Conservation (phyloP, 148 eudicot species). For the Chenopodium formosanum region DNA sequence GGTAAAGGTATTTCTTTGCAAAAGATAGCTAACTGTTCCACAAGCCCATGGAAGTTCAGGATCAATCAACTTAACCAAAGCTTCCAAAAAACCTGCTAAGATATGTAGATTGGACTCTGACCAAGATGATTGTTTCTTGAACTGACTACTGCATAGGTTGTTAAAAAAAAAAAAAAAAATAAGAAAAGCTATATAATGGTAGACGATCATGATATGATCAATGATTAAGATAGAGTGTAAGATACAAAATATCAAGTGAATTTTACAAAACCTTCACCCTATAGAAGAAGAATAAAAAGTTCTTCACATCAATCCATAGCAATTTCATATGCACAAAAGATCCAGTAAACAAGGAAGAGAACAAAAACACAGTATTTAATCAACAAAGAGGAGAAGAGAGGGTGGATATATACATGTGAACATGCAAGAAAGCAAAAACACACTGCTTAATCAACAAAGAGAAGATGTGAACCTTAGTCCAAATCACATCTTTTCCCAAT, state of each 20-base stretch:
- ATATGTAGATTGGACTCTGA: slow-evolving; percentile 41
- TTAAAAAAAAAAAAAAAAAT: not conserved
- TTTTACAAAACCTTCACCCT: not conserved
- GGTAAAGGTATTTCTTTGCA: slow-evolving; percentile 47
- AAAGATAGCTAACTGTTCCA: slow-evolving; percentile 56
- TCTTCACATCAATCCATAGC: not conserved
- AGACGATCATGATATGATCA: not conserved
- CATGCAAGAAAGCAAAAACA: not conserved
- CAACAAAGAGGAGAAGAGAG: not conserved
- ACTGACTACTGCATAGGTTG: slow-evolving; percentile 46
- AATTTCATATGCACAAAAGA: not conserved
- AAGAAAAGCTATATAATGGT: not conserved
- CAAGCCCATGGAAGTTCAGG: slow-evolving; percentile 89
- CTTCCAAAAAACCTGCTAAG: slow-evolving; percentile 53
- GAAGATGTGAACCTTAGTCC: slow-evolving; percentile 3
- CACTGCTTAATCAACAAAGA: not conserved
- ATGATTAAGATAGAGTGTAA: not conserved
- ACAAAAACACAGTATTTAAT: not conserved
- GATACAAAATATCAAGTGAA: not conserved
- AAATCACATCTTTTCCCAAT: not conserved
- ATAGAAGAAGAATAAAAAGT: not conserved
- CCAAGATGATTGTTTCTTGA: slow-evolving; percentile 49
- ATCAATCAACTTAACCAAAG: slow-evolving; percentile 63
- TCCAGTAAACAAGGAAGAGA: not conserved
- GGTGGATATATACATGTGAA: not conserved